These are phyloP conservation scores for Phytopythium oedochilum DNA, from an alignment of 352 stramenopile genomes.

Conservation along the genomic window DNA sequence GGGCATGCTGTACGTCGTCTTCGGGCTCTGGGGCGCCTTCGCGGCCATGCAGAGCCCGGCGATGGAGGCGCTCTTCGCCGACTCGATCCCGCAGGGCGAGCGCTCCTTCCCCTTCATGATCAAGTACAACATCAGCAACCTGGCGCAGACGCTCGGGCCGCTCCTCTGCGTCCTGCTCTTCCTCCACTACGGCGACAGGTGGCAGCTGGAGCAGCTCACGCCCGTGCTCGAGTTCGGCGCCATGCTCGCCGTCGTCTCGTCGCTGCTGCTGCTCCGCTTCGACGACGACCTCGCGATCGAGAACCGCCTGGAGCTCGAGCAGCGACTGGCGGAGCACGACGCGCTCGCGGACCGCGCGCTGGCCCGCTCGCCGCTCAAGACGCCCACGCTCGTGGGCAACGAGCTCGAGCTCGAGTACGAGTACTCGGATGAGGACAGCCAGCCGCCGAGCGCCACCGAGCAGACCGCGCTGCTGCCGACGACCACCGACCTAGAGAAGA, in stretches of 20 bases:
- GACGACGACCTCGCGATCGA: slow-evolving; percentile 43
- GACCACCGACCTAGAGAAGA: slow-evolving; percentile 14
- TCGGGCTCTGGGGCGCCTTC: slow-evolving; percentile 67
- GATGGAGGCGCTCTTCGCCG: slow-evolving; percentile 70
- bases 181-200: slow-evolving; percentile 55
- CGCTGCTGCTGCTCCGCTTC: slow-evolving; percentile 51
- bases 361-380: slow-evolving; percentile 32
- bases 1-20: slow-evolving; percentile 49
- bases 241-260: slow-evolving; percentile 40
- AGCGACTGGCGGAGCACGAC: neutral
- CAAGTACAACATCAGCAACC: slow-evolving; percentile 78
- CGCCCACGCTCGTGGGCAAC: slow-evolving; percentile 40
- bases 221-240: slow-evolving; percentile 58
- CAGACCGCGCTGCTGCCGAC: neutral
- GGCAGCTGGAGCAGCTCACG: slow-evolving; percentile 48
- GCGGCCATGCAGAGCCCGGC: slow-evolving; percentile 60
- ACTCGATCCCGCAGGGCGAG: slow-evolving; percentile 64
- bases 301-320: neutral
- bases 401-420: slow-evolving; percentile 63
- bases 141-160: slow-evolving; percentile 59
- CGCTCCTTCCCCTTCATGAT: slow-evolving; percentile 74
- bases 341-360: neutral
- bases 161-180: slow-evolving; percentile 55
- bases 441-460: neutral
- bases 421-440: slow-evolving; percentile 37